Evolutionary conservation across 352 stramenopile species (phyloP), one percentile per base, ranked within the genome.

Genomic region (Phytophthora pluvialis): DNA sequence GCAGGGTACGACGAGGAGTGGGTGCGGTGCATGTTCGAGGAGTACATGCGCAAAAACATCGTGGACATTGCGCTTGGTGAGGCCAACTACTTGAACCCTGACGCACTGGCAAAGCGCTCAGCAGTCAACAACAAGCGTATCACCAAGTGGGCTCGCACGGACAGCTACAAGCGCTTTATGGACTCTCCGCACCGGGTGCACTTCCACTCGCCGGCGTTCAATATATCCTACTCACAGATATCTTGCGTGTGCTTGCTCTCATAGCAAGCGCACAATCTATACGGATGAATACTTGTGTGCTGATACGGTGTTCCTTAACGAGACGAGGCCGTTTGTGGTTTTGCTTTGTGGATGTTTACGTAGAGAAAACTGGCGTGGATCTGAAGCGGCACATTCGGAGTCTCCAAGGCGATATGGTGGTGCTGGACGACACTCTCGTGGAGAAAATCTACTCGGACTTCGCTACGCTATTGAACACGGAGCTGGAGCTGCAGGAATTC

Each of bases 71-170:
- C 81, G 3, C 56, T 91, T 32, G 85, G 86, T 6, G 85, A 96
- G 55, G 75, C 84, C 6, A 90, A 91, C 51, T 92, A 93, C 65
- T 74, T 93, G 54, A 84, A 81, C 54, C 69, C 76, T 4, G 88
- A 96, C 39, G 83, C 83, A 12, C 66, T 92, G 29, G 83, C 80
- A 18, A 86, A 85, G 46, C 84, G 84, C 40, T 93, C 81, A 8
- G 88, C 88, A 13, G 59, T 89, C 45, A 96, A 96, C 71, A 96
- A 93, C 78, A 91, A 90, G 51, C 86, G 88, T 5, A 96, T 96
- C 56, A 95, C 88, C 33, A 88, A 89, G 51, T 96, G 88, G 88
- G 80, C 88, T 6, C 81, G 85, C 21, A 95, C 88, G 4, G 86
- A 95, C 54, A 95, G 84, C 76, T 96, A 95, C 85, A 91, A 93